Evolutionary conservation across 352 stramenopile species (phyloP), one percentile per base, ranked within the genome.

Genomic region (Pythium volutum): DNA sequence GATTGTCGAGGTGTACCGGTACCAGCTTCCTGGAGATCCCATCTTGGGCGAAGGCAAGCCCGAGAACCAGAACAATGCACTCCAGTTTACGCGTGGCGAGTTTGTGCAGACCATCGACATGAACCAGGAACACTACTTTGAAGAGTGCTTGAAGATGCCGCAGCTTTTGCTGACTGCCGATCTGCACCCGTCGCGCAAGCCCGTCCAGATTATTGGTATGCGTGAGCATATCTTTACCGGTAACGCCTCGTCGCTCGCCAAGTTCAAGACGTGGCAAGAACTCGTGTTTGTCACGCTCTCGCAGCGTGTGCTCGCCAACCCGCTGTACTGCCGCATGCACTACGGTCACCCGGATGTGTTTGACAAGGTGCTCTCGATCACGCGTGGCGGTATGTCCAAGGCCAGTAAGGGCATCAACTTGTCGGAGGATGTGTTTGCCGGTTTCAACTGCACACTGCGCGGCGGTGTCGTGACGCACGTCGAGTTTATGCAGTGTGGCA

Each of bases 31-130:
- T 48, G 87, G 87, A n/a, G 91, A 96, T 53, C 87, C 87, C 29
- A 93, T 96, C 41, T 64, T 96, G 34, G 87, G 87, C 49, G 85
- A 96, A 57, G 87, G 85, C 47, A 96, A 96, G 34, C 85, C 85
- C 0, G 85, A 95, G 53, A 96, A 96, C 65, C 87, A 96, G 62
- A 96, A 96, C 55, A 81, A 94, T 22, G 87, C 87, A 14, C 66
- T 96, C 14, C 79, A 83, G 4, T 96, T 96, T 55, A 95, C 87
- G 9, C 76, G 85, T 25, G 87, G 87, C 25, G 87, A 96, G 60
- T 95, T 91, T 59, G 45, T 96, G 26, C 87, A 96, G 61, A 94
- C 85, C 9, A 96, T 96, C 54, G 87, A 96, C 74, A 95, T 95
- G 87, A 96, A 96, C 66, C 87, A 96, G 63, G 87, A 96, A 46